Percentiles rank a stretch among this genome's conserved stretches.
phyloP scores from a whole-genome alignment of 75 land plant genomes.

The Picea glauca region DNA sequence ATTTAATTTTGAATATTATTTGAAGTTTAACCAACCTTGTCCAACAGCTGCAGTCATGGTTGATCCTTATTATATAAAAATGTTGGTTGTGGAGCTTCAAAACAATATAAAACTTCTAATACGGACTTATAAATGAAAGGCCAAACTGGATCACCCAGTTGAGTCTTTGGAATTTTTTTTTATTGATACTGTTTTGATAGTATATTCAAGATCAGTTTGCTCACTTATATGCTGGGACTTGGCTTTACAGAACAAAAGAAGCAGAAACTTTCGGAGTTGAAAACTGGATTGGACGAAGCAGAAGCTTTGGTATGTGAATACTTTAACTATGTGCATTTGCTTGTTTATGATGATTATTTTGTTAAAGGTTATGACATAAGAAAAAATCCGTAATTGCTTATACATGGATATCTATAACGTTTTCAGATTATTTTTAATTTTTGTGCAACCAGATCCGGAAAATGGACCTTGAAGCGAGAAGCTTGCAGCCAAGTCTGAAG shows the following conservation, averaged over 20 bases:
- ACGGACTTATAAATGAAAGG: too few relatives aligned
- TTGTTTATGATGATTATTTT: not conserved
- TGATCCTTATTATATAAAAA: too few relatives aligned
- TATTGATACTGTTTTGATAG: too few relatives aligned
- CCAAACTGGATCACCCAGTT: too few relatives aligned
- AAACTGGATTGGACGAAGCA: conserved; percentile 78
- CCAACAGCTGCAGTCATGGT: too few relatives aligned
- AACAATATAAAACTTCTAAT: too few relatives aligned
- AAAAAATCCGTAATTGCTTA: not conserved
- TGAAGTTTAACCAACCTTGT: too few relatives aligned
- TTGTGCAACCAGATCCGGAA: conserved; percentile 51
- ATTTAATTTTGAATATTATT: too few relatives aligned
- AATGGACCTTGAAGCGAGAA: conserved; percentile 88
- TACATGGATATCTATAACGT: not conserved
- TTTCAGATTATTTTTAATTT: not conserved
- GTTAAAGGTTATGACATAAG: not conserved
- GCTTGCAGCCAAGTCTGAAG: conserved; percentile 57
- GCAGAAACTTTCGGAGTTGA: conserved; percentile 69
- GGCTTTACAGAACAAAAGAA: conserved; percentile 65
- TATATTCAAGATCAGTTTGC: too few relatives aligned
- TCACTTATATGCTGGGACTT: not conserved
- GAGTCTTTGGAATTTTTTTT: too few relatives aligned
- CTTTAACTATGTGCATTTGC: not conserved
- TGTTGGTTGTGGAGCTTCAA: too few relatives aligned
- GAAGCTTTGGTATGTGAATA: conserved; percentile 51